Evolutionary conservation across 2,329 filamentous ascomycete genomes (phyloP).

Genomic region (Chaetomium globosum): DNA sequence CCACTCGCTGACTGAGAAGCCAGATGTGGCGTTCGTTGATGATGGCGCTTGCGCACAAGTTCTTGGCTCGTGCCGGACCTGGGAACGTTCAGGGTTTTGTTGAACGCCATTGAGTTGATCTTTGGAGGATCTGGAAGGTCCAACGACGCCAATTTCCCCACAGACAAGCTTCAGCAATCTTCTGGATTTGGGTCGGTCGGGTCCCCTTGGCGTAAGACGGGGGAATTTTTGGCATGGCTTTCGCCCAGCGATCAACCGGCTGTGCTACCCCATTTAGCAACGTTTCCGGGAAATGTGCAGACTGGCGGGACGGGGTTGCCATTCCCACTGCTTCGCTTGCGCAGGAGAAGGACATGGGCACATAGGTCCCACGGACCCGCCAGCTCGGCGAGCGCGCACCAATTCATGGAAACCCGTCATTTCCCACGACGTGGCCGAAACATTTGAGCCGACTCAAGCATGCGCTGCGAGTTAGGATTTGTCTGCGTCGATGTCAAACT

Average conservation of each 20-base stretch:
- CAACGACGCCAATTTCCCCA: constrained; percentile 13
- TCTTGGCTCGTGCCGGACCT: constrained; percentile 13
- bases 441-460: background rate
- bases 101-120: constrained; percentile 16
- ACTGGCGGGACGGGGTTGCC: constrained; percentile 25
- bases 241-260: constrained; percentile 17
- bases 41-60: constrained; percentile 13
- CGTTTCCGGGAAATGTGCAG: constrained; percentile 5
- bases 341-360: background rate
- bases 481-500: background rate
- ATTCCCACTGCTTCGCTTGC: constrained; percentile 15
- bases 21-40: constrained; percentile 24
- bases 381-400: background rate
- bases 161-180: constrained; percentile 4
- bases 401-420: background rate
- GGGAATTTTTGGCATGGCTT: constrained; percentile 20
- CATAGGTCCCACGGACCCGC: background rate
- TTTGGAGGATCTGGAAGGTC: constrained; percentile 3
- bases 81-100: constrained; percentile 13
- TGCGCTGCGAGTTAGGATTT: background rate
- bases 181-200: background rate
- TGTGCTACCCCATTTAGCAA: constrained; percentile 16
- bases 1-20: background rate
- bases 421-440: background rate
- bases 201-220: constrained; percentile 34